phyloP scores from a whole-genome alignment of 2,329 filamentous ascomycete genomes.

The Microcera coccophila region DNA sequence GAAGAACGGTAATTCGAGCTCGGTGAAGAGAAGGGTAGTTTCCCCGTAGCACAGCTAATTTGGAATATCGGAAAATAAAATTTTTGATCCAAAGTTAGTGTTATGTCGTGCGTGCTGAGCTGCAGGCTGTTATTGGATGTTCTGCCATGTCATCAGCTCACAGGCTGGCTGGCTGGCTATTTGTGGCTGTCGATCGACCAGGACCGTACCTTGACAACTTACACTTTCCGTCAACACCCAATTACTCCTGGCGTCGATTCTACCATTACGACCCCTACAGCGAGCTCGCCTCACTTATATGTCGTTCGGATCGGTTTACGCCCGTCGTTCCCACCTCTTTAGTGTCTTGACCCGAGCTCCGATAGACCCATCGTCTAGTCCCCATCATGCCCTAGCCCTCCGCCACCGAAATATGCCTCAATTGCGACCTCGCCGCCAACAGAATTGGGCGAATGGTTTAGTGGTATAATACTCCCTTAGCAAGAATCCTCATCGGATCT shows the following conservation, averaged over 20 bases:
- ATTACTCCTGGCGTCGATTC: neutral
- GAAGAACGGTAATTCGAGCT: no score
- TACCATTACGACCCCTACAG: neutral
- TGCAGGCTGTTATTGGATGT: no score
- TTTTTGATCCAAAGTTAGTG: no score
- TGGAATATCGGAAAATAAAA: no score
- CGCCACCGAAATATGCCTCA: slow-evolving; percentile 10
- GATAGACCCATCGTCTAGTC: neutral
- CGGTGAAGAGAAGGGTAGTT: no score
- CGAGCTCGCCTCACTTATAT: neutral
- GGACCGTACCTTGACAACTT: no score
- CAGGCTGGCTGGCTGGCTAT: no score
- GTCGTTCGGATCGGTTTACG: no score
- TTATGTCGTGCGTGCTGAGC: no score
- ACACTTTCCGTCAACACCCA: neutral
- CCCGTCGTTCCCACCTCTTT: no score
- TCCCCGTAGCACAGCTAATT: no score
- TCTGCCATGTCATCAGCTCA: no score
- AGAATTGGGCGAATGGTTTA: slow-evolving; percentile 3
- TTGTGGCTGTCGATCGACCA: neutral
- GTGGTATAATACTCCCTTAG: slow-evolving; percentile 16
- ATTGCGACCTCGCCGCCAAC: neutral
- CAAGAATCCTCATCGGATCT: slow-evolving; percentile 11
- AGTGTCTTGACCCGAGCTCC: neutral
- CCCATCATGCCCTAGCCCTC: slow-evolving; percentile 3